Evolutionary conservation across 805 yeast species (phyloP).

Genomic region (Candida michaelii): DNA sequence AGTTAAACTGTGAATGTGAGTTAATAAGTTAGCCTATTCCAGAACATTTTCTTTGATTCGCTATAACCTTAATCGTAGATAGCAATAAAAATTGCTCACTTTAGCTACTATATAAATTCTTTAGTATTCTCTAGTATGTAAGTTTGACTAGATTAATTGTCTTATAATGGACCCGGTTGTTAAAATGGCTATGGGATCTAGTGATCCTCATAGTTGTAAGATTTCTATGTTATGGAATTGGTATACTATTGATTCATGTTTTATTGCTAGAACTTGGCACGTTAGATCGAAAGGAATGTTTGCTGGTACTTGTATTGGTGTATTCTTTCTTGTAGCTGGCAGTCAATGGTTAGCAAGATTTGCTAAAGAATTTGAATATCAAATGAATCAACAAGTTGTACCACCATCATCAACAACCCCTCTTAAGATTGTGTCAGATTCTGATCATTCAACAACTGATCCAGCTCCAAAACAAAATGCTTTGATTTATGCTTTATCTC

Average conservation of each 20-base stretch:
- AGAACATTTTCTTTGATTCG: neutral
- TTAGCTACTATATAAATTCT: neutral
- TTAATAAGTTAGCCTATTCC: neutral
- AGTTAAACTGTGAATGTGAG: too few species aligned
- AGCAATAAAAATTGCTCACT: conserved; percentile 3
- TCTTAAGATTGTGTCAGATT: neutral
- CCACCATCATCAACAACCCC: neutral
- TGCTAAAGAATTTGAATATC: conserved; percentile 24
- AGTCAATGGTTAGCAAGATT: conserved; percentile 57
- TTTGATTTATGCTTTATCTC: conserved; percentile 26
- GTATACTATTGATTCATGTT: conserved; percentile 67
- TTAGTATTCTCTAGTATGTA: too few species aligned
- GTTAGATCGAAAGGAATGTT: conserved; percentile 56
- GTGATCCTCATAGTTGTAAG: conserved; percentile 21
- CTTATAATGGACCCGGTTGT: conserved; percentile 1
- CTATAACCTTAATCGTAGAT: neutral
- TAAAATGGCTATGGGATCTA: conserved; percentile 6
- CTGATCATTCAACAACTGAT: neutral
- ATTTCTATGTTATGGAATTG: conserved; percentile 71
- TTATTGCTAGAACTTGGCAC: conserved; percentile 64
- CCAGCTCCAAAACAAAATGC: conserved; percentile 18
- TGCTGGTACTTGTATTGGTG: conserved; percentile 77
- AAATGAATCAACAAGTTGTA: conserved; percentile 1
- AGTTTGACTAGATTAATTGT: too few species aligned
- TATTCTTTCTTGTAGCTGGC: conserved; percentile 55